phyloP scores from a whole-genome alignment of 345 rosid species.

The Adansonia digitata region DNA sequence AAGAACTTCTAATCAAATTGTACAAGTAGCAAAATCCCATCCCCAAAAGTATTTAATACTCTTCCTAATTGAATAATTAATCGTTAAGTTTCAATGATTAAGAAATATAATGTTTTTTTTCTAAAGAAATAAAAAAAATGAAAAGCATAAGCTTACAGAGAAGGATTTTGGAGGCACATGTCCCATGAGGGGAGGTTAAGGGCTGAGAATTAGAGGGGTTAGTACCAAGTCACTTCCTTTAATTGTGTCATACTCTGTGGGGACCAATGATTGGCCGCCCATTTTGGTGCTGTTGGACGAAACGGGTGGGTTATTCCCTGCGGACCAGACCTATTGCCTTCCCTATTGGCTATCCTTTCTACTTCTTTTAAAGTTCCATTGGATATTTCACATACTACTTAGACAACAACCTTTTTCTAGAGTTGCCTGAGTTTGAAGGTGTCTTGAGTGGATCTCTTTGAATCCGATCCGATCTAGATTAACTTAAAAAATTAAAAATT shows the following conservation, averaged over 20 bases:
- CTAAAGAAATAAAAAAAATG: neutral
- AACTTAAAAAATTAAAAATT: too few species aligned
- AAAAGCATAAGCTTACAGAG: slow-evolving; percentile 9
- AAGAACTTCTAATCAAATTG: neutral
- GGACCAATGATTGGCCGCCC: neutral
- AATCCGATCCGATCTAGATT: too few species aligned
- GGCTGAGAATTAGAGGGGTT: neutral
- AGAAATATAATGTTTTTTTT: neutral
- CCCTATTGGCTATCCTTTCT: too few species aligned
- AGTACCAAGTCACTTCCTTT: neutral
- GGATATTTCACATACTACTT: too few species aligned
- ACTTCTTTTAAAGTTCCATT: too few species aligned
- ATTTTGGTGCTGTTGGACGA: neutral
- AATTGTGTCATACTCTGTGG: neutral
- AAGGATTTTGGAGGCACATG: slow-evolving; percentile 22
- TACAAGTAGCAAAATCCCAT: neutral
- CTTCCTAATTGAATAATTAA: neutral
- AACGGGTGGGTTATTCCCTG: neutral
- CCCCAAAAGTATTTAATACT: too few species aligned
- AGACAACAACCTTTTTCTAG: too few species aligned
- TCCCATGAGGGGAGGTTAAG: neutral
- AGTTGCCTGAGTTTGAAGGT: too few species aligned
- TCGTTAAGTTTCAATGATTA: slow-evolving; percentile 5
- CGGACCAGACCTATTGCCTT: too few species aligned
- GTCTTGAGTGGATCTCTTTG: too few species aligned